Conservation (phyloP, 2,329 filamentous ascomycete genomes). For the Penicillium sp. region DNA sequence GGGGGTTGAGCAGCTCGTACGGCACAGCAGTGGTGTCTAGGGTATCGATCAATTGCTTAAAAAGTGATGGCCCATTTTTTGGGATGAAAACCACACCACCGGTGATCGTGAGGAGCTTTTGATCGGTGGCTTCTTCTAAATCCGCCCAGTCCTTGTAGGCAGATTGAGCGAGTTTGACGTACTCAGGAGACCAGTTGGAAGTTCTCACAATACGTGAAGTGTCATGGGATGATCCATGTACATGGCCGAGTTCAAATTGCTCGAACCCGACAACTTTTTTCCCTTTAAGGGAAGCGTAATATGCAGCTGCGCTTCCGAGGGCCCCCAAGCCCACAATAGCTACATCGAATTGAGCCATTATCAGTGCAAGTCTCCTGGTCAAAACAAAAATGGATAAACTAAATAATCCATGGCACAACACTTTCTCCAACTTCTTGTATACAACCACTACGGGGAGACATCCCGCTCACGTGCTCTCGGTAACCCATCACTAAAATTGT, state of each 20-base stretch:
- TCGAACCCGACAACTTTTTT: conserved; percentile 33
- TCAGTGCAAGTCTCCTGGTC: too few relatives aligned
- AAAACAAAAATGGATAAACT: too few relatives aligned
- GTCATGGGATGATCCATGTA: conserved; percentile 34
- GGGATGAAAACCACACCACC: conserved; percentile 32
- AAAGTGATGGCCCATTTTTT: conserved; percentile 13
- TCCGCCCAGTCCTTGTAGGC: conserved; percentile 36
- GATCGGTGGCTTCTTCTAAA: conserved; percentile 23
- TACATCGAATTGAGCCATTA: conserved; percentile 32
- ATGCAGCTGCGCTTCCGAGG: conserved; percentile 33
- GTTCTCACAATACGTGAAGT: conserved; percentile 36
- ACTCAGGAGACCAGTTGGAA: conserved; percentile 30
- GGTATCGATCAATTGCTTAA: conserved; percentile 21
- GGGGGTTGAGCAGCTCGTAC: conserved; percentile 29
- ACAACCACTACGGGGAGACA: too few relatives aligned
- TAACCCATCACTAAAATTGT: too few relatives aligned
- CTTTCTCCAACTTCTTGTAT: too few relatives aligned
- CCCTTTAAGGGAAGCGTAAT: conserved; percentile 30
- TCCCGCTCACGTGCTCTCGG: too few relatives aligned
- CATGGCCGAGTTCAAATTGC: conserved; percentile 35
- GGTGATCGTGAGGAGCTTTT: conserved; percentile 29
- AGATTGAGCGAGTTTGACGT: conserved; percentile 50
- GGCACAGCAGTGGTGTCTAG: conserved; percentile 23
- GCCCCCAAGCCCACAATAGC: conserved; percentile 34
- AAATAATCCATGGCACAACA: too few relatives aligned